Conservation (phyloP, 1,139 yeast species). For the Saccharomyces hybrid region DNA sequence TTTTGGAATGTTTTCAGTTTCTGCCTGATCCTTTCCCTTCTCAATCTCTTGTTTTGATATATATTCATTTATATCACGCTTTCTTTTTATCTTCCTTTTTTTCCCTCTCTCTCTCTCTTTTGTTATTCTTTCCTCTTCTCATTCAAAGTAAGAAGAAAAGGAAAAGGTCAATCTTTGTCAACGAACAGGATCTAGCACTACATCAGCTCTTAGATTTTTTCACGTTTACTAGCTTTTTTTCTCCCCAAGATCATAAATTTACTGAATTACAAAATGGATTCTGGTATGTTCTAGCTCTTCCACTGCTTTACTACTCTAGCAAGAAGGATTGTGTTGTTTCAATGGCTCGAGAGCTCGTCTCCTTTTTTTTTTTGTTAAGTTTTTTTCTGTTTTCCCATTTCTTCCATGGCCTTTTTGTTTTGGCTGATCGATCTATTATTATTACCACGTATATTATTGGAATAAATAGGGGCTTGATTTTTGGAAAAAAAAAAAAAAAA, state of each 20-base stretch:
- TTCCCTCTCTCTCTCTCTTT: background rate
- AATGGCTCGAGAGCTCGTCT: background rate
- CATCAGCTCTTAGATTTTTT: slow-evolving; percentile 1
- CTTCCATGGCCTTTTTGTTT: background rate
- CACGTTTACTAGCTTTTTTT: background rate
- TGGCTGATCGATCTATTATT: background rate
- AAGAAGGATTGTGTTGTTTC: background rate
- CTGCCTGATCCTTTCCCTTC: background rate
- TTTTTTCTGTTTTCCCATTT: background rate
- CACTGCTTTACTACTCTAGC: background rate
- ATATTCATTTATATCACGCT: slow-evolving; percentile 1
- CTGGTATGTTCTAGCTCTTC: slow-evolving; percentile 17
- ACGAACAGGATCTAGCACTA: background rate
- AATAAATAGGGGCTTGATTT: background rate
- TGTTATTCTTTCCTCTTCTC: background rate
- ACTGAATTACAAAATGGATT: slow-evolving; percentile 18
- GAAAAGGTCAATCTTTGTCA: background rate
- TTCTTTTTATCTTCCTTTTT: background rate
- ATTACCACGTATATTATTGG: background rate
- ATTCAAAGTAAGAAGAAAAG: background rate
- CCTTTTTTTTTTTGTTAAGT: background rate
- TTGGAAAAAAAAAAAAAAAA: background rate
- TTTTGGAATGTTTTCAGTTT: background rate
- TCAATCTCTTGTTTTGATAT: background rate
- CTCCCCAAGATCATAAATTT: background rate